Evolutionary conservation across 495 filamentous ascomycete species (phyloP).

Genomic region (Collariella sp.): DNA sequence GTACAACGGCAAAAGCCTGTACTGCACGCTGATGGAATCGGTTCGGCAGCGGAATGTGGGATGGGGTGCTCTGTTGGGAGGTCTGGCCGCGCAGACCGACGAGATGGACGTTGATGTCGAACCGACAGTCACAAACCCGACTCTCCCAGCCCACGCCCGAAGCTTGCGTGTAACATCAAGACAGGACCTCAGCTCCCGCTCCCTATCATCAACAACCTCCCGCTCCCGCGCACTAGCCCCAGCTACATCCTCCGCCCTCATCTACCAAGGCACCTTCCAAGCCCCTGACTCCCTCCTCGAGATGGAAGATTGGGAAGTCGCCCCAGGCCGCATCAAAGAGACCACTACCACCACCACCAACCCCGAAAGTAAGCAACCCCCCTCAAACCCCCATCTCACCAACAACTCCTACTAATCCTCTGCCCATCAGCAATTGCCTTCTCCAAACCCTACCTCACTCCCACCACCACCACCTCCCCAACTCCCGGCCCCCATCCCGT

Average conservation of each 20-base stretch:
- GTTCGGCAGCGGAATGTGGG: not conserved
- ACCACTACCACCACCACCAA: not conserved
- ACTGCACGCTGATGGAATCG: conserved; percentile 1
- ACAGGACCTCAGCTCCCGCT: not conserved
- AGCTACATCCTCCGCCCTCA: conserved; percentile 4
- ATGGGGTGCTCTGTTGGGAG: too few relatives aligned
- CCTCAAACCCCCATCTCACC: not conserved
- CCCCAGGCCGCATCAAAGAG: conserved; percentile 18
- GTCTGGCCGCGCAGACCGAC: not conserved
- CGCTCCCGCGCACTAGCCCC: not conserved
- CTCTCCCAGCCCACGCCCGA: not conserved
- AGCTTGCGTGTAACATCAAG: not conserved
- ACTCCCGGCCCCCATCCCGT: too few relatives aligned
- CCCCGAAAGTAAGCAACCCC: conserved; percentile 19
- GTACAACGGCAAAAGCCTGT: conserved; percentile 11
- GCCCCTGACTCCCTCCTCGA: conserved; percentile 18
- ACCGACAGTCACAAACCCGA: not conserved
- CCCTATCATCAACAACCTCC: not conserved
- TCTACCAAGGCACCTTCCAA: conserved; percentile 7
- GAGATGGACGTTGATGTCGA: not conserved
- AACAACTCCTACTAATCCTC: not conserved
- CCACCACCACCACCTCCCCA: conserved; percentile 19
- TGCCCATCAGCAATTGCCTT: conserved; percentile 26
- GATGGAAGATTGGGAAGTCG: conserved; percentile 30
- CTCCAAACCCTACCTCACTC: conserved; percentile 33